Evolutionary conservation across 2,329 filamentous ascomycete species (phyloP), one percentile per base, ranked within the genome.

Genomic region (Phyllosticta ampelicida): DNA sequence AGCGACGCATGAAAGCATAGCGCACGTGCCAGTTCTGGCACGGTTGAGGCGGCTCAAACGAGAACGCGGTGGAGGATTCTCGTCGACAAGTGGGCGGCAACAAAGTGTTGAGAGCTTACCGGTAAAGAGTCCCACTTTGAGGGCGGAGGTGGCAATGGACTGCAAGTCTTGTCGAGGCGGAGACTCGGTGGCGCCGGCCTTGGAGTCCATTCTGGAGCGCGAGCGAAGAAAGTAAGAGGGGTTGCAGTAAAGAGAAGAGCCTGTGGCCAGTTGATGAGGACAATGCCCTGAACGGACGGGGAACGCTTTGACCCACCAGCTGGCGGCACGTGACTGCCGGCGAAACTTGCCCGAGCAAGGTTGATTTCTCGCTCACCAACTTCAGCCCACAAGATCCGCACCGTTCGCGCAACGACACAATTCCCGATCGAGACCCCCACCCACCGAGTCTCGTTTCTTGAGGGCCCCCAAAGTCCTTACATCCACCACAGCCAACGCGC

Each of bases 401-500:
- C 49, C 56, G 56, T 26, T 26, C 52, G 44, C 56, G 56, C 56
- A 44, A 26, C 51, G 20, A 54, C 56, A 50, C 44, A 18, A 50
- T 28, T 48, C 53, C 56, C 56, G 56, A 58, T 58, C 49, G 48
- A 54, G 36, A 51, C 58, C 19, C 23, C 29, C 26, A 18, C 50
- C 48, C 20, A 36, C 58, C 54, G 51, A 51, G 44, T 19, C 21
- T 26, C 30, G 21, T 50, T 50, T 21, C 28, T 48, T 54, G 48
- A 60, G 18, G 48, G 20, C 53, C 5, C 57, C 52, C 20, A 28
- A 23, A 52, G 61, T 53, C 54, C 61, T 62, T 68, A 69, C 66
- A 65, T 64, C 64, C 64, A 55, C 58, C 55, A 62, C 65, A 66
- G 66, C 65, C 66, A 71, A 66, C 69, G 71, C 71, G 70, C 70